Percentiles rank a stretch among this genome's conserved stretches.
Evolutionary conservation across 2,329 filamentous ascomycete species (phyloP).

Genomic region (Scedosporium aurantiacum): DNA sequence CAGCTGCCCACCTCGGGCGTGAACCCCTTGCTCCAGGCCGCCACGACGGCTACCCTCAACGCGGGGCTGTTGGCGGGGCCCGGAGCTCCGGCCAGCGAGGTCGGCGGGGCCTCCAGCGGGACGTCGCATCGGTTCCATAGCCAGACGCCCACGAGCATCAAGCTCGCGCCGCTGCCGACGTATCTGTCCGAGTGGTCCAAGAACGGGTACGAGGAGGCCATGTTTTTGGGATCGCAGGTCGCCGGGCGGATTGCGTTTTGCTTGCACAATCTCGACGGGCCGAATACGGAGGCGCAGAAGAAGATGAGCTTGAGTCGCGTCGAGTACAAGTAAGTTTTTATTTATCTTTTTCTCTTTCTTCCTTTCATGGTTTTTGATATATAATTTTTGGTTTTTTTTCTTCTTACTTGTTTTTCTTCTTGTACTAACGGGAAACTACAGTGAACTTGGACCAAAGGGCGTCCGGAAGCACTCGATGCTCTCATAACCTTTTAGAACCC

Average conservation of each 20-base stretch:
- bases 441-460: conserved; percentile 43
- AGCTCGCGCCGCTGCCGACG: conserved; percentile 63
- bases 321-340: conserved; percentile 46
- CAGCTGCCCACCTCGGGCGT: conserved; percentile 51
- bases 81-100: conserved; percentile 27
- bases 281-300: conserved; percentile 39
- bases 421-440: conserved; percentile 17
- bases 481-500: conserved; percentile 18
- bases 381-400: neutral
- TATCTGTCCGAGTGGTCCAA: conserved; percentile 91
- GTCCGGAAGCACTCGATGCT: conserved; percentile 44
- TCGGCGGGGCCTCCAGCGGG: conserved; percentile 12
- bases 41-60: conserved; percentile 60
- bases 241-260: conserved; percentile 55
- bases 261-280: conserved; percentile 45
- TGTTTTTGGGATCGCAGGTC: conserved; percentile 80
- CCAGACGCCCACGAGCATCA: conserved; percentile 75
- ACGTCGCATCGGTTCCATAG: conserved; percentile 44
- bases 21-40: conserved; percentile 84
- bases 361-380: neutral
- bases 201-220: conserved; percentile 65
- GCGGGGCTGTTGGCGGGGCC: conserved; percentile 25
- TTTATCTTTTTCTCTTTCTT: neutral
- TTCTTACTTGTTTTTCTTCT: neutral
- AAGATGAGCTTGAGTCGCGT: conserved; percentile 46